phyloP scores from a whole-genome alignment of 2,329 filamentous ascomycete genomes.

The Blumeriella jaapii region DNA sequence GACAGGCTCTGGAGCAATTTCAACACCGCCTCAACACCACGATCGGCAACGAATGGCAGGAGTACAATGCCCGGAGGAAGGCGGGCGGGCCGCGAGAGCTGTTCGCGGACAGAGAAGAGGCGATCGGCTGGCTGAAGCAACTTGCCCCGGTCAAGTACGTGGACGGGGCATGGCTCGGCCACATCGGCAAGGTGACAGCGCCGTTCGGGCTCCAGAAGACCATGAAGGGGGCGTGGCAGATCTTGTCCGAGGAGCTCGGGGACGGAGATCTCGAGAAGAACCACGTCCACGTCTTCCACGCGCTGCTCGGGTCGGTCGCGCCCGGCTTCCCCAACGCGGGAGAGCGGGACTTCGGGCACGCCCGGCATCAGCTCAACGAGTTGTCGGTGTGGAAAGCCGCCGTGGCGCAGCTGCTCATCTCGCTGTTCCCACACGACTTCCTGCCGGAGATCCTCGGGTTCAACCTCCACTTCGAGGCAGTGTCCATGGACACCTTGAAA shows the following conservation, averaged over 20 bases:
- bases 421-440: conserved; percentile 37
- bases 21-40: conserved; percentile 24
- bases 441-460: conserved; percentile 40
- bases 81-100: conserved; percentile 28
- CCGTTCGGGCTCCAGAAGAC: conserved; percentile 30
- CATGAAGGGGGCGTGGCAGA: conserved; percentile 36
- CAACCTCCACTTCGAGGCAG: conserved; percentile 37
- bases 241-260: conserved; percentile 39
- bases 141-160: conserved; percentile 35
- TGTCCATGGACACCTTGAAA: conserved; percentile 31
- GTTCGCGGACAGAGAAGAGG: conserved; percentile 27
- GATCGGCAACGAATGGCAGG: conserved; percentile 28
- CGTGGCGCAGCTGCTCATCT: conserved; percentile 35
- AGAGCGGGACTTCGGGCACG: conserved; percentile 11
- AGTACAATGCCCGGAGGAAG: conserved; percentile 20
- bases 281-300: conserved; percentile 30
- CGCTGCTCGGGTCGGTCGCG: conserved; percentile 25
- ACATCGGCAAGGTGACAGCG: conserved; percentile 34
- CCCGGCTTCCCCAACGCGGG: conserved; percentile 15
- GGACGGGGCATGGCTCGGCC: conserved; percentile 38
- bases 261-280: conserved; percentile 36
- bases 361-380: conserved; percentile 10
- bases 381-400: conserved; percentile 32
- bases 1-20: conserved; percentile 24
- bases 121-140: conserved; percentile 31